Evolutionary conservation across 257 asterid species (phyloP).

Genomic region (Anisodus acutangulus): DNA sequence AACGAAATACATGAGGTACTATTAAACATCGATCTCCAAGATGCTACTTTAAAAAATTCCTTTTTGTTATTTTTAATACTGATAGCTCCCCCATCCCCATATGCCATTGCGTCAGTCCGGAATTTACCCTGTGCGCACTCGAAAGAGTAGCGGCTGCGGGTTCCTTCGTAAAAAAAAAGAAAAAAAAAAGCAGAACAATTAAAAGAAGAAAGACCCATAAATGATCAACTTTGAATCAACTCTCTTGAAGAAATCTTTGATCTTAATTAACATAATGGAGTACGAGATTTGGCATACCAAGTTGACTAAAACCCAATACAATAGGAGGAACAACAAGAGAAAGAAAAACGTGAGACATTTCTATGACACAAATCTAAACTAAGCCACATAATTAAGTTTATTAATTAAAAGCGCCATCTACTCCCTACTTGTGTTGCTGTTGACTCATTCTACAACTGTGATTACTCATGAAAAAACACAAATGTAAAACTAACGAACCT

Average conservation of each 20-base stretch:
- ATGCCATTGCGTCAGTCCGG: no score
- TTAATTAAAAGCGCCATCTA: not conserved
- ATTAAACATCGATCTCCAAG: not conserved
- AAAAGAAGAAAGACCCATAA: not conserved
- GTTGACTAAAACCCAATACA: not conserved
- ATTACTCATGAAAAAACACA: not conserved
- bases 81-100: not conserved
- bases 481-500: not conserved
- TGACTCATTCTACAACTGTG: not conserved
- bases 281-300: not conserved
- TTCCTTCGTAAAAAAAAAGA: no score
- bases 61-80: not conserved
- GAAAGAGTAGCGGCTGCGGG: no score
- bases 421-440: not conserved
- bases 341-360: not conserved
- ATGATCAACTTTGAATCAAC: not conserved
- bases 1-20: not conserved
- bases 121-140: no score
- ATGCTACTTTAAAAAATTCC: no score
- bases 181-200: not conserved
- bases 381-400: not conserved
- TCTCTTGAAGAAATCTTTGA: not conserved
- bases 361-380: not conserved
- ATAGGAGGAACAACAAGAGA: not conserved
- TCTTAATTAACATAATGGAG: not conserved